Conservation (phyloP, 495 filamentous ascomycete species). For the Patellaria atrata region DNA sequence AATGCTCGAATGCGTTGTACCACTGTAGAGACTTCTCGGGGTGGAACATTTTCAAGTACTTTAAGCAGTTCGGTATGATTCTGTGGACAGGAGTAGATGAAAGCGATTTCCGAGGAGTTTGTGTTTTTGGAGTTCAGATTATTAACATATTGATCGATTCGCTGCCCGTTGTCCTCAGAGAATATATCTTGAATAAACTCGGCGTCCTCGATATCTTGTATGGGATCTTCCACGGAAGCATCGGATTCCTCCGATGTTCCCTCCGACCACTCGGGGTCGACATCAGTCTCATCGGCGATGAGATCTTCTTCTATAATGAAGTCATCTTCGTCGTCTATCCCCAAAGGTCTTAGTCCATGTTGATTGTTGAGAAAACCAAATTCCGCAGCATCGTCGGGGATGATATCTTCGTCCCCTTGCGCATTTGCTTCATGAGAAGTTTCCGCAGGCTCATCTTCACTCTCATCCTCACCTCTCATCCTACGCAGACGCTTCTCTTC, state of each 20-base stretch:
- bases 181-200: constrained; percentile 55
- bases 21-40: constrained; percentile 57
- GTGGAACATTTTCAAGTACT: constrained; percentile 42
- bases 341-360: constrained; percentile 24
- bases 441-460: constrained; percentile 31
- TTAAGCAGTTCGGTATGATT: constrained; percentile 58
- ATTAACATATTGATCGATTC: too few relatives aligned
- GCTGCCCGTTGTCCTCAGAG: too few relatives aligned
- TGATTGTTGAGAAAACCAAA: constrained; percentile 37
- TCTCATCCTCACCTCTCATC: constrained; percentile 50
- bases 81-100: constrained; percentile 71
- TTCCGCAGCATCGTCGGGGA: constrained; percentile 38
- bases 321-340: constrained; percentile 79
- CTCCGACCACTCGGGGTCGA: constrained; percentile 42
- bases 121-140: constrained; percentile 30
- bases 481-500: constrained; percentile 61
- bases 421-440: constrained; percentile 18
- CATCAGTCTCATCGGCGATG: constrained; percentile 50
- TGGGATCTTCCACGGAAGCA: constrained; percentile 9
- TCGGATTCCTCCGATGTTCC: constrained; percentile 37
- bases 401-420: constrained; percentile 31
- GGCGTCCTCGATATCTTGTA: constrained; percentile 37
- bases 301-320: constrained; percentile 82
- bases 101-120: constrained; percentile 43
- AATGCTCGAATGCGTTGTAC: constrained; percentile 77